phyloP scores from a whole-genome alignment of 179 eudicot genomes.

The Pouteria campechiana region DNA sequence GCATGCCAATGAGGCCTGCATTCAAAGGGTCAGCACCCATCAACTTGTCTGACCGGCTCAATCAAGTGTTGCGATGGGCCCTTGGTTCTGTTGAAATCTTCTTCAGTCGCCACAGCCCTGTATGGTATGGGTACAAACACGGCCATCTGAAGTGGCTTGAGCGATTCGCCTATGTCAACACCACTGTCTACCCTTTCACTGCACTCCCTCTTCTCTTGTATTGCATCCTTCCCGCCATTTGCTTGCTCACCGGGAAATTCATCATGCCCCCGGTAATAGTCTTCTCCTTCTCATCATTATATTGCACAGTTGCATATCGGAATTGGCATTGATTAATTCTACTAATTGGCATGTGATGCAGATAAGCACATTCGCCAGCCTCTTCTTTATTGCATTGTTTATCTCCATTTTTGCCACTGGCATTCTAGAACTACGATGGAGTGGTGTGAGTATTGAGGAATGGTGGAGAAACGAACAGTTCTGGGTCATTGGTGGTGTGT shows the following conservation, averaged over 20 bases:
- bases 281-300: not conserved
- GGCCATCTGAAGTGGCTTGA: conserved; percentile 77
- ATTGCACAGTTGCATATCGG: not conserved
- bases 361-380: conserved; percentile 88
- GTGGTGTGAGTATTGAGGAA: conserved; percentile 87
- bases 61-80: conserved; percentile 92
- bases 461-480: conserved; percentile 95
- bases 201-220: conserved; percentile 73
- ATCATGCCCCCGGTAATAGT: conserved; percentile 81
- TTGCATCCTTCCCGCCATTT: conserved; percentile 79
- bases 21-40: conserved; percentile 83
- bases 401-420: conserved; percentile 68
- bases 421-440: conserved; percentile 84
- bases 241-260: conserved; percentile 81
- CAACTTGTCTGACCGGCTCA: conserved; percentile 74
- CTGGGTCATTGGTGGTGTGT: conserved; percentile 84
- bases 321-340: no score
- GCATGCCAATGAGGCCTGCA: conserved; percentile 80
- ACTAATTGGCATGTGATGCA: conserved; percentile 36
- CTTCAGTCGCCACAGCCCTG: conserved; percentile 79
- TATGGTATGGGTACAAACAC: conserved; percentile 61
- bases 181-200: conserved; percentile 82
- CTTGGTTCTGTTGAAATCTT: conserved; percentile 89
- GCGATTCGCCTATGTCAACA: conserved; percentile 72
- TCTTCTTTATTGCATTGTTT: conserved; percentile 64